Evolutionary conservation across 306 rosid genomes (phyloP).

Genomic region (Crataegus laevigata): DNA sequence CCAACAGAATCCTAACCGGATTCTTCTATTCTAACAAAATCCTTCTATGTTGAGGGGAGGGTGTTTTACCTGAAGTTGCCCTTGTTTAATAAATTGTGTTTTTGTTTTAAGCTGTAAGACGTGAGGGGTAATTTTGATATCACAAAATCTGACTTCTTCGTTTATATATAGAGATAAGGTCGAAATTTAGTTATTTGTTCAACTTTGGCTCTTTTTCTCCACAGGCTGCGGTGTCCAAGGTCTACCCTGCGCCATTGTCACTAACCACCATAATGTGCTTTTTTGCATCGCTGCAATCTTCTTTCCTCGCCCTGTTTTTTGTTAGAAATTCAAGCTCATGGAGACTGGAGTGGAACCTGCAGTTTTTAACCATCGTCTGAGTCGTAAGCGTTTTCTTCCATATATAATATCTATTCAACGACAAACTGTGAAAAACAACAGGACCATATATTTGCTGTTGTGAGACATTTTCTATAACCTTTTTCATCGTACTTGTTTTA

Average conservation of each 20-base stretch:
- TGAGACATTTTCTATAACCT: neutral
- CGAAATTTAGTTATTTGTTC: too few species aligned
- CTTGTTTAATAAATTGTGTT: too few species aligned
- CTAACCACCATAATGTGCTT: constrained; percentile 22
- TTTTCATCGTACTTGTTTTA: too few species aligned
- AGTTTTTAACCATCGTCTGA: constrained; percentile 28
- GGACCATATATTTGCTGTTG: neutral
- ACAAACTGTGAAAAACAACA: too few species aligned
- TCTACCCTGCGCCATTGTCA: constrained; percentile 24
- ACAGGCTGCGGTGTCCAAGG: constrained; percentile 22
- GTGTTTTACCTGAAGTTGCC: too few species aligned
- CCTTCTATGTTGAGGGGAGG: too few species aligned
- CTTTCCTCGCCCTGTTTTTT: constrained; percentile 19
- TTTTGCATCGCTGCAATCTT: constrained; percentile 30
- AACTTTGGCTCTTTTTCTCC: neutral
- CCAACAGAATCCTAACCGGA: too few species aligned
- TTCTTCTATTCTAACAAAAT: too few species aligned
- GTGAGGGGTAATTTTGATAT: too few species aligned
- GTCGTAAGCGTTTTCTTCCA: constrained; percentile 12
- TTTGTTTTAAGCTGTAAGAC: too few species aligned
- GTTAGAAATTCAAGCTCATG: constrained; percentile 17
- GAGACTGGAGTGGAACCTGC: constrained; percentile 30
- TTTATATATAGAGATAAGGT: neutral
- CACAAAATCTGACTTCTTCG: too few species aligned
- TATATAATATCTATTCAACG: too few species aligned